A percentile compares a stretch with the other conserved stretches of the same genome.
Evolutionary conservation across 208 protist genomes (phyloP).

Genomic region (Leishmania tropica): DNA sequence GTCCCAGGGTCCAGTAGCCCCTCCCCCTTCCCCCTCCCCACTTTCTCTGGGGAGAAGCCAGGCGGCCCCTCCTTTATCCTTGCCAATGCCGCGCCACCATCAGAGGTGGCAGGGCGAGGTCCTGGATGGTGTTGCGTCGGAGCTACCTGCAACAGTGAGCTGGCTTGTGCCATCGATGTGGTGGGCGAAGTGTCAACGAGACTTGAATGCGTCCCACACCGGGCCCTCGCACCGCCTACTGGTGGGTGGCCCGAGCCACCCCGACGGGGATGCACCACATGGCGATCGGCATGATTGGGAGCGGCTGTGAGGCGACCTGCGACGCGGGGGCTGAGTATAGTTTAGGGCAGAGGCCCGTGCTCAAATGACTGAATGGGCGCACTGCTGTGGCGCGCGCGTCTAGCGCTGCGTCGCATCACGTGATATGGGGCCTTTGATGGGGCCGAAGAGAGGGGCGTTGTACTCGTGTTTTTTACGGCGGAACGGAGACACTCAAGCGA

Average conservation of each 20-base stretch:
- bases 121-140: neutral
- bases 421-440: neutral
- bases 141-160: neutral
- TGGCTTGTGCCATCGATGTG: neutral
- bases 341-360: neutral
- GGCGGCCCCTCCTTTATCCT: neutral
- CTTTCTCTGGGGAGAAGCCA: neutral
- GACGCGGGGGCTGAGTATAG: neutral
- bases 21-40: no score
- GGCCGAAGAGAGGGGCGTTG: no score
- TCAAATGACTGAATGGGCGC: neutral
- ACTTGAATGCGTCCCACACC: neutral
- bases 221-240: neutral
- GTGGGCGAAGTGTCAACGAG: neutral
- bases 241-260: neutral
- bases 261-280: neutral
- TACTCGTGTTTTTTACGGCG: no score
- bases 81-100: neutral
- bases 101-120: neutral
- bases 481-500: no score
- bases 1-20: no score
- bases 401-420: neutral
- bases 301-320: neutral
- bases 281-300: neutral
- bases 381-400: neutral